These are phyloP conservation scores for Aureobasidium sp. DNA, from an alignment of 2,329 filamentous ascomycete genomes.

Conservation along the genomic window DNA sequence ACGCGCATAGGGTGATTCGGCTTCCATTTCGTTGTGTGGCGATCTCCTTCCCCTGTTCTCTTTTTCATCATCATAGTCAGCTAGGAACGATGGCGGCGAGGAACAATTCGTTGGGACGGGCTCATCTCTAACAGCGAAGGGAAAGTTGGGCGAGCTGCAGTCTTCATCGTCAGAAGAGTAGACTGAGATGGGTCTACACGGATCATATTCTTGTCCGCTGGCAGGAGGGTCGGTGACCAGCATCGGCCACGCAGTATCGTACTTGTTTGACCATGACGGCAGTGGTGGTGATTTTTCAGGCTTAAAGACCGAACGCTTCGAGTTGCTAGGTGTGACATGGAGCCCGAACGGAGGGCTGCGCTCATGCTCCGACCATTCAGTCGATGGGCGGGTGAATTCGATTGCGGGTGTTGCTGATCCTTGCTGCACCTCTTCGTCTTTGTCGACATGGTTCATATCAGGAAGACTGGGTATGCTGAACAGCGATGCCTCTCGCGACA, in stretches of 20 bases:
- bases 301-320: not conserved
- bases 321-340: conserved; percentile 5
- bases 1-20: not conserved
- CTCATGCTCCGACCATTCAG: conserved; percentile 13
- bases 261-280: conserved; percentile 17
- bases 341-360: conserved; percentile 8
- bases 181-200: conserved; percentile 15
- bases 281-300: not conserved
- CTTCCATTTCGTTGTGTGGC: not conserved
- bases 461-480: conserved; percentile 34
- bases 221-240: conserved; percentile 7
- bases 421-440: not conserved
- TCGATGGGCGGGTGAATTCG: conserved; percentile 15
- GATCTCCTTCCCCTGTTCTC: not conserved
- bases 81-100: not conserved
- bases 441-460: conserved; percentile 21
- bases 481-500: conserved; percentile 18
- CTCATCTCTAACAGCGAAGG: conserved; percentile 7
- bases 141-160: conserved; percentile 15
- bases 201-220: conserved; percentile 25
- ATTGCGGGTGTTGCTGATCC: conserved; percentile 11
- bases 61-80: not conserved
- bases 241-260: conserved; percentile 25
- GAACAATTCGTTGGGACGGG: not conserved
- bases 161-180: conserved; percentile 13